These are phyloP conservation scores for Tricholoma matsutake DNA, from an alignment of 768 basidiomycete species.

Conservation along the genomic window DNA sequence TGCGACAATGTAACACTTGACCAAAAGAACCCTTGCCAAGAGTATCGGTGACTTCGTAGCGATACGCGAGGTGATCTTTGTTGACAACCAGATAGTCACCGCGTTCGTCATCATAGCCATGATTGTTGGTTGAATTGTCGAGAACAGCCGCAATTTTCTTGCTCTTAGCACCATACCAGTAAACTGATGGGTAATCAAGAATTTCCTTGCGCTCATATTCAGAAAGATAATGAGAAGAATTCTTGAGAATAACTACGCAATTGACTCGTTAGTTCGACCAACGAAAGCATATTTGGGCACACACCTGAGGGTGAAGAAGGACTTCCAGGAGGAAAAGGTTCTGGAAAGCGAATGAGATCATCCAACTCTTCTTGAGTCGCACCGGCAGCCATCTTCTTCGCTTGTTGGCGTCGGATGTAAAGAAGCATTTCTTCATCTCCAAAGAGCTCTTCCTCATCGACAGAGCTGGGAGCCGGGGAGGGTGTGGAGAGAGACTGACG, in stretches of 20 bases:
- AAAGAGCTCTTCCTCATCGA: constrained; percentile 82
- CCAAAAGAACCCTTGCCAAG: constrained; percentile 99
- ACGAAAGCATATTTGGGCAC: not conserved
- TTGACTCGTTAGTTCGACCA: constrained; percentile 6
- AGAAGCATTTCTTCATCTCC: constrained; percentile 98
- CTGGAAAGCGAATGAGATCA: constrained; percentile 87
- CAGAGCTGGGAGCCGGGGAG: constrained; percentile 72
- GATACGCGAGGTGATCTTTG: constrained; percentile 91
- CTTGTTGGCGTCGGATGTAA: constrained; percentile 87
- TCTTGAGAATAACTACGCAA: constrained; percentile 58
- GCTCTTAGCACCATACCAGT: constrained; percentile 75
- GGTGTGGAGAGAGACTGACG: constrained; percentile 79
- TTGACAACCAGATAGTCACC: constrained; percentile 93
- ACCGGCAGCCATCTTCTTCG: constrained; percentile 81
- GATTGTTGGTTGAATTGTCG: constrained; percentile 78
- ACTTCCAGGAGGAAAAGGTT: constrained; percentile 70
- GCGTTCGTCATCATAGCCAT: constrained; percentile 96
- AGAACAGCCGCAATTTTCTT: constrained; percentile 80
- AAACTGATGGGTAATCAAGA: constrained; percentile 80
- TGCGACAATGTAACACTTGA: constrained; percentile 93
- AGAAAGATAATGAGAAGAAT: constrained; percentile 70
- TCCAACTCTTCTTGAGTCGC: constrained; percentile 87
- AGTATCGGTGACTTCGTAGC: constrained; percentile 91
- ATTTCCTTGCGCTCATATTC: constrained; percentile 91
- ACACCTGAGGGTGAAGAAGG: constrained; percentile 60